These are phyloP conservation scores for Geosmithia putterillii DNA, from an alignment of 2,329 filamentous ascomycete species.

Conservation along the genomic window DNA sequence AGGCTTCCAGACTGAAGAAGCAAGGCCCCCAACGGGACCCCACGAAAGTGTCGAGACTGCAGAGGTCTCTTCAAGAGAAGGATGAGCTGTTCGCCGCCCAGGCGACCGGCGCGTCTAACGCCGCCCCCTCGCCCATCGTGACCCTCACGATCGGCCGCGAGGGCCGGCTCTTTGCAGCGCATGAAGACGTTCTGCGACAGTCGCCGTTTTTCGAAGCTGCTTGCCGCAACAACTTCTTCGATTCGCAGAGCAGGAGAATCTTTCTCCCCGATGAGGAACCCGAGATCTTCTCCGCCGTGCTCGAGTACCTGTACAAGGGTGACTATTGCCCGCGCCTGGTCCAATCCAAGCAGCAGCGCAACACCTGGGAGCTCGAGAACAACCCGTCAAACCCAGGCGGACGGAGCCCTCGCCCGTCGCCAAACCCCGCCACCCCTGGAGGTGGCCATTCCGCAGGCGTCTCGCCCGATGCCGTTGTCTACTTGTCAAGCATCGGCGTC, in stretches of 20 bases:
- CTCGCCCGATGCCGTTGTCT: constrained; percentile 47
- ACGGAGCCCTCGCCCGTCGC: constrained; percentile 32
- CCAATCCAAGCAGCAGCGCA: constrained; percentile 65
- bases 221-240: constrained; percentile 61
- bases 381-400: constrained; percentile 20
- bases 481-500: constrained; percentile 60
- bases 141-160: constrained; percentile 77
- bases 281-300: constrained; percentile 83
- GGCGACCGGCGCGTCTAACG: constrained; percentile 4
- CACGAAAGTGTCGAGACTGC: constrained; percentile 68
- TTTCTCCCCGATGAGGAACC: constrained; percentile 68
- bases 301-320: constrained; percentile 95
- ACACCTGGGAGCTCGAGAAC: constrained; percentile 85
- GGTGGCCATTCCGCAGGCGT: constrained; percentile 25
- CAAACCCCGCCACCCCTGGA: constrained; percentile 36
- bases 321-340: constrained; percentile 88
- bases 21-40: constrained; percentile 49
- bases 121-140: constrained; percentile 56
- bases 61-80: constrained; percentile 62
- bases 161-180: constrained; percentile 83
- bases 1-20: constrained; percentile 71
- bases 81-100: constrained; percentile 16
- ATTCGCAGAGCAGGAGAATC: constrained; percentile 65
- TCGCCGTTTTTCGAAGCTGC: constrained; percentile 73
- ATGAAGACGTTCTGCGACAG: constrained; percentile 80